Percentiles rank a stretch among this genome's conserved stretches.
phyloP scores from a whole-genome alignment of 2,329 filamentous ascomycete species.

The Arthrobotrys megalospora region DNA sequence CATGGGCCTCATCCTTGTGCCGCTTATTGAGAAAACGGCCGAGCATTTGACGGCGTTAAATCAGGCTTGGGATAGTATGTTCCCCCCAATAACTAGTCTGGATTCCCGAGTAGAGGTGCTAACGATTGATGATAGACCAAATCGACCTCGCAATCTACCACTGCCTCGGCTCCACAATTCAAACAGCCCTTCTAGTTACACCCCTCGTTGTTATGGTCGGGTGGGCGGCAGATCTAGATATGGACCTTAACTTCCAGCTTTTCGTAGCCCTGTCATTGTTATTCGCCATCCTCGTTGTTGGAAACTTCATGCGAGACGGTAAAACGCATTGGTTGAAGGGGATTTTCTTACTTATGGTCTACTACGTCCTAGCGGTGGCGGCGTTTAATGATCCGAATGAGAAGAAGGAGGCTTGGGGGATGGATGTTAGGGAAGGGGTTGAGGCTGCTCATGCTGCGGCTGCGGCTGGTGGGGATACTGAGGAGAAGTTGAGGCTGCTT shows the following conservation, averaged over 20 bases:
- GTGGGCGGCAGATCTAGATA: slow-evolving; percentile 79
- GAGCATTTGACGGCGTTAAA: slow-evolving; percentile 88
- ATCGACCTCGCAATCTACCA: slow-evolving; percentile 90
- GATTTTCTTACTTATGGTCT: slow-evolving; percentile 78
- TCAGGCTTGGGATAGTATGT: slow-evolving; percentile 81
- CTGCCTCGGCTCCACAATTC: slow-evolving; percentile 87
- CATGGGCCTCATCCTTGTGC: slow-evolving; percentile 81
- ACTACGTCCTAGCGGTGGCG: slow-evolving; percentile 40
- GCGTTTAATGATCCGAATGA: slow-evolving; percentile 45
- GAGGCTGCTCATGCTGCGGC: slow-evolving; percentile 4
- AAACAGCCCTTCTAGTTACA: slow-evolving; percentile 89
- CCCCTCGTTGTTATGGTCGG: slow-evolving; percentile 86
- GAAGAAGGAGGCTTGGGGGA: slow-evolving; percentile 27
- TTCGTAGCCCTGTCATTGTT: slow-evolving; percentile 88
- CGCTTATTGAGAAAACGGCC: slow-evolving; percentile 87
- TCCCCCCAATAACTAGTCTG: not conserved
- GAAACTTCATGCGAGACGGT: slow-evolving; percentile 87
- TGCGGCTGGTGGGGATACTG: not conserved
- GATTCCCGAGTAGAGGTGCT: not conserved
- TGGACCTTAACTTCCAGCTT: slow-evolving; percentile 87
- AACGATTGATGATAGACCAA: slow-evolving; percentile 13
- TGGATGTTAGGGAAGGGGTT: slow-evolving; percentile 4
- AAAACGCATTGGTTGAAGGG: slow-evolving; percentile 94
- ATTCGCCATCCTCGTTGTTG: slow-evolving; percentile 86
- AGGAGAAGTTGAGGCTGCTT: not conserved